phyloP scores from a whole-genome alignment of 495 filamentous ascomycete genomes.

The Xylaria telfairii region DNA sequence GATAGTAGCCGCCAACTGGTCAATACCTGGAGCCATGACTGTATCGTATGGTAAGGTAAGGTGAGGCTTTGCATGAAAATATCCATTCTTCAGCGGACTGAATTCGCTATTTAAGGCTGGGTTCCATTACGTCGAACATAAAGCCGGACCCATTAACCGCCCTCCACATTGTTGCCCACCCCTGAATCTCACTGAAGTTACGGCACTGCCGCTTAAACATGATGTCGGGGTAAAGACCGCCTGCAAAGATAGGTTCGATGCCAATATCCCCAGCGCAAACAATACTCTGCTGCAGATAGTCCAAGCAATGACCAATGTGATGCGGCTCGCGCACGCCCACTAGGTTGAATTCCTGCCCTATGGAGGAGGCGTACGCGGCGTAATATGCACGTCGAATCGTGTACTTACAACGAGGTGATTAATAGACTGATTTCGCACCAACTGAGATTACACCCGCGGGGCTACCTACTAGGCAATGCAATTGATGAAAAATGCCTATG shows the following conservation, averaged over 20 bases:
- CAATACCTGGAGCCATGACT: slow-evolving; percentile 7
- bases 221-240: slow-evolving; percentile 10
- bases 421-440: not conserved
- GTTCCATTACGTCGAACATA: not conserved
- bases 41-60: not conserved
- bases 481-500: slow-evolving; percentile 6
- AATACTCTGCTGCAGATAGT: slow-evolving; percentile 11
- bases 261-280: slow-evolving; percentile 10
- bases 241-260: slow-evolving; percentile 3
- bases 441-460: not conserved
- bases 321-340: slow-evolving; percentile 10
- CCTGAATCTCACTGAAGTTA: slow-evolving; percentile 7
- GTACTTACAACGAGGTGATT: not conserved
- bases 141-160: not conserved
- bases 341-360: slow-evolving; percentile 6
- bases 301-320: slow-evolving; percentile 2
- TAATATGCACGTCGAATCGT: slow-evolving; percentile 19
- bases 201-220: slow-evolving; percentile 11
- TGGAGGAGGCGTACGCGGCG: slow-evolving; percentile 9
- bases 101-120: not conserved
- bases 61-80: not conserved
- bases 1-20: slow-evolving; percentile 13
- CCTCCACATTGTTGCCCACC: slow-evolving; percentile 1
- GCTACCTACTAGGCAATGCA: slow-evolving; percentile 5
- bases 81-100: not conserved